Evolutionary conservation across 805 yeast species (phyloP).

Genomic region (Limtongia smithiae): DNA sequence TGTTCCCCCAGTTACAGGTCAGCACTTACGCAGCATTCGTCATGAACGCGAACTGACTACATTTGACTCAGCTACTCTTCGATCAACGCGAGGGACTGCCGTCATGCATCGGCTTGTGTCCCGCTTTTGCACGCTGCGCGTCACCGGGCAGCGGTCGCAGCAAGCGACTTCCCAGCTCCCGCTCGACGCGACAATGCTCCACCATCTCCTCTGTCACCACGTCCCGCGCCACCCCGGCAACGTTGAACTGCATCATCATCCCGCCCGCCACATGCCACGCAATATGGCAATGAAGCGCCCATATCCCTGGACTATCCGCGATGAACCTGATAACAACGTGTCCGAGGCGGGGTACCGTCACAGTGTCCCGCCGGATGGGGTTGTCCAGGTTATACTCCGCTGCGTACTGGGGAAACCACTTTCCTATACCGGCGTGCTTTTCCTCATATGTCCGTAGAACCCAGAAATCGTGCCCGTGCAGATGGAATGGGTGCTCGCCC

Average conservation of each 20-base stretch:
- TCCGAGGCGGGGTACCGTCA: slow-evolving; percentile 76
- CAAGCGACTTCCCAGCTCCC: slow-evolving; percentile 43
- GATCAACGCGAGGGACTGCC: no score
- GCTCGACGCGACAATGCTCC: slow-evolving; percentile 16
- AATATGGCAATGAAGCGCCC: slow-evolving; percentile 98
- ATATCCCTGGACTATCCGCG: slow-evolving; percentile 95
- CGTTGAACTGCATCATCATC: slow-evolving; percentile 66
- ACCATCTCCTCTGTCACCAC: slow-evolving; percentile 35
- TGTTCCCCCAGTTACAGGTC: no score
- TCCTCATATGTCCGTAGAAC: slow-evolving; percentile 50
- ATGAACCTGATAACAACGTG: slow-evolving; percentile 80
- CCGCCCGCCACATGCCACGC: slow-evolving; percentile 99
- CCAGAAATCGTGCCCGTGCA: slow-evolving; percentile 73
- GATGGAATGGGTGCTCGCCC: slow-evolving; percentile 75
- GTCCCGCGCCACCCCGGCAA: slow-evolving; percentile 29
- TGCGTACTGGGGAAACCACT: slow-evolving; percentile 7
- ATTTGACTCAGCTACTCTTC: no score
- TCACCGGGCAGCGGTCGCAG: slow-evolving; percentile 62
- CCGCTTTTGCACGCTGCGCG: no score
- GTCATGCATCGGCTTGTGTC: no score
- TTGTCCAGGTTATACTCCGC: slow-evolving; percentile 49
- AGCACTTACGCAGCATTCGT: no score
- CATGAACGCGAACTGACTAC: no score
- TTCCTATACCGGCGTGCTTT: slow-evolving; percentile 7
- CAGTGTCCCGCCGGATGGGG: slow-evolving; percentile 81